Evolutionary conservation across 2,329 filamentous ascomycete species (phyloP).

Genomic region (Xylaria sp.): DNA sequence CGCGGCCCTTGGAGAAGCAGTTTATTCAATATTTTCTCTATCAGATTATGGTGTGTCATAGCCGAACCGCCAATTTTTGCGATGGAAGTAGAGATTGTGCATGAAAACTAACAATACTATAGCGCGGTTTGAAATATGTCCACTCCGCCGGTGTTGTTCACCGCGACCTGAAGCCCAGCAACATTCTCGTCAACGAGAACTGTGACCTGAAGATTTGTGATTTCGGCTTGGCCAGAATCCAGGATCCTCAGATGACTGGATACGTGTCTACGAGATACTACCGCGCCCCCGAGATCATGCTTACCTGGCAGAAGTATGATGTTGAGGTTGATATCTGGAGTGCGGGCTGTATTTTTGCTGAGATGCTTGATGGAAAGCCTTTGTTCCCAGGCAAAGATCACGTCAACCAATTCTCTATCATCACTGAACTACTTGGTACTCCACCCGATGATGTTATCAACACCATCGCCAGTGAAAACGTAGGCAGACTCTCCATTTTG

Average conservation of each 20-base stretch:
- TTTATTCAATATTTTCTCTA: conserved; percentile 99
- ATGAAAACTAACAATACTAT: conserved; percentile 25
- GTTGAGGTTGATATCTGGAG: conserved; percentile 99
- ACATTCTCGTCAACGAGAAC: conserved; percentile 99
- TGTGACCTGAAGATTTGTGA: conserved; percentile 99
- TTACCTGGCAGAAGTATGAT: conserved; percentile 99
- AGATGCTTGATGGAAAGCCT: conserved; percentile 99
- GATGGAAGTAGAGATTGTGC: background rate
- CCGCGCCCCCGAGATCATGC: conserved; percentile 98
- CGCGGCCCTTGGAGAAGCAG: conserved; percentile 95
- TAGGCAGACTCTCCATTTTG: conserved; percentile 56
- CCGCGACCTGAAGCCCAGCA: conserved; percentile 96
- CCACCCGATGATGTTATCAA: conserved; percentile 98
- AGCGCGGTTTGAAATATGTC: conserved; percentile 98
- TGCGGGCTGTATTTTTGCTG: conserved; percentile 97
- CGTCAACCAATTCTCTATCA: conserved; percentile 99
- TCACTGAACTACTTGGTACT: conserved; percentile 95
- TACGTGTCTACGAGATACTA: conserved; percentile 99
- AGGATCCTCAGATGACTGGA: conserved; percentile 99
- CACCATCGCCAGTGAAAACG: conserved; percentile 98
- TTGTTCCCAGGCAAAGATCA: conserved; percentile 99
- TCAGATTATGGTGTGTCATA: conserved; percentile 85
- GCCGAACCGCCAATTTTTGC: background rate
- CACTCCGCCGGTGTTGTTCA: conserved; percentile 98
- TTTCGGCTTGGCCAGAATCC: conserved; percentile 95